phyloP scores from a whole-genome alignment of 2,329 filamentous ascomycete genomes.

The Trichoderma sp. region DNA sequence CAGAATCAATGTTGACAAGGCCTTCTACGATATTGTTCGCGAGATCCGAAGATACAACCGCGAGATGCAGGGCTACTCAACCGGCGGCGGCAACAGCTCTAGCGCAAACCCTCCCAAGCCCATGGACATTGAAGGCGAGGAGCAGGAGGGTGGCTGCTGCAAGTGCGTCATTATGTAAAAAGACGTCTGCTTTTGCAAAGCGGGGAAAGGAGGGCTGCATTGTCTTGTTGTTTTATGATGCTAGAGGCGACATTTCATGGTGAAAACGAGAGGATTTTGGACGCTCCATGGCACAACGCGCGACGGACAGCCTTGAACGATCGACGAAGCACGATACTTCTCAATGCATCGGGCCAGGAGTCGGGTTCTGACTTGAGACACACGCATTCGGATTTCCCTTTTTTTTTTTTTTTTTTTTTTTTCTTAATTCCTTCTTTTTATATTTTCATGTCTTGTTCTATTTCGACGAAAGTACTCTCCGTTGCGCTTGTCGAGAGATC shows the following conservation, averaged over 20 bases:
- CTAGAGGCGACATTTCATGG: constrained; percentile 24
- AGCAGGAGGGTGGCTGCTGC: constrained; percentile 76
- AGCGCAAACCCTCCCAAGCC: constrained; percentile 66
- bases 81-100: constrained; percentile 65
- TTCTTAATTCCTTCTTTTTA: constrained; percentile 24
- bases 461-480: constrained; percentile 25
- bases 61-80: constrained; percentile 88
- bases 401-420: constrained; percentile 26
- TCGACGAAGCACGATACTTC: constrained; percentile 31
- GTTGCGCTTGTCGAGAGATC: constrained; percentile 12
- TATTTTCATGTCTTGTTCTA: constrained; percentile 29
- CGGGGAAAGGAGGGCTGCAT: background rate
- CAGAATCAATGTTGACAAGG: constrained; percentile 96
- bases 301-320: constrained; percentile 26
- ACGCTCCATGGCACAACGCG: constrained; percentile 18
- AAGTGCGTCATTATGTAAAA: constrained; percentile 86
- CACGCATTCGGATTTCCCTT: constrained; percentile 30
- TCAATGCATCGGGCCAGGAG: constrained; percentile 44
- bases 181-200: background rate
- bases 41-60: constrained; percentile 99
- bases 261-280: constrained; percentile 15
- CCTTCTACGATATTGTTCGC: constrained; percentile 97
- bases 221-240: constrained; percentile 19
- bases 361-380: constrained; percentile 41
- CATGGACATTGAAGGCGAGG: constrained; percentile 75